These are phyloP conservation scores for Brasilioporus rufonigricans DNA, from an alignment of 768 basidiomycete species.

Conservation along the genomic window DNA sequence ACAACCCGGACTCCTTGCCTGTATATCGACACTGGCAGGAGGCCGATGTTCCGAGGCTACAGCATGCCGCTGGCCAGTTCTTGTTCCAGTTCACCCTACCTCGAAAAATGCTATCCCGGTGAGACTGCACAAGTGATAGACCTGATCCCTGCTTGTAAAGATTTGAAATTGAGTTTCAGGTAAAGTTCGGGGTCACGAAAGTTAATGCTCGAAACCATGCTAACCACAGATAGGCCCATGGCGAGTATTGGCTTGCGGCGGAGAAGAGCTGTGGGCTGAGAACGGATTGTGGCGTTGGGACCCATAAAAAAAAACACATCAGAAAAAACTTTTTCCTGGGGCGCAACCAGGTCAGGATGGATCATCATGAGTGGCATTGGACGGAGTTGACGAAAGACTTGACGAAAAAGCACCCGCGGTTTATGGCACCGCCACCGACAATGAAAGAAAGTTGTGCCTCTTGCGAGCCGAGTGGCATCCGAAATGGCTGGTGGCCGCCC, in stretches of 20 bases:
- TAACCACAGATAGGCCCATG: not conserved
- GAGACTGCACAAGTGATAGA: not conserved
- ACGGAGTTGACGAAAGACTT: too few species aligned
- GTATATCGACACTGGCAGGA: not conserved
- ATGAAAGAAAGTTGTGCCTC: too few species aligned
- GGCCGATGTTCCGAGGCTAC: not conserved
- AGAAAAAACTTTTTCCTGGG: too few species aligned
- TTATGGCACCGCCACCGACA: too few species aligned
- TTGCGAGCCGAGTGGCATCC: not conserved
- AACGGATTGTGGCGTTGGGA: not conserved
- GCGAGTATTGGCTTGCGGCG: not conserved
- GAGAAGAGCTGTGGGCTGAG: not conserved
- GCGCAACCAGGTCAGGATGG: too few species aligned
- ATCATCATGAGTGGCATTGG: too few species aligned
- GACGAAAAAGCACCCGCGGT: too few species aligned
- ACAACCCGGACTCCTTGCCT: not conserved
- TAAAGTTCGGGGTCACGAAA: not conserved
- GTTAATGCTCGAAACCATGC: not conserved
- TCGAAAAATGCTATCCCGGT: too few species aligned
- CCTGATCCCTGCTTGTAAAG: not conserved
- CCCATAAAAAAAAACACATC: not conserved
- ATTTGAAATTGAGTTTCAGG: not conserved
- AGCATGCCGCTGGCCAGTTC: not conserved
- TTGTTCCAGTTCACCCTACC: not conserved
- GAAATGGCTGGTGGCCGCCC: not conserved